Base-by-base conservation (phyloP, 164 flowering plant genomes). In the Nymphaea colorata region DNA sequence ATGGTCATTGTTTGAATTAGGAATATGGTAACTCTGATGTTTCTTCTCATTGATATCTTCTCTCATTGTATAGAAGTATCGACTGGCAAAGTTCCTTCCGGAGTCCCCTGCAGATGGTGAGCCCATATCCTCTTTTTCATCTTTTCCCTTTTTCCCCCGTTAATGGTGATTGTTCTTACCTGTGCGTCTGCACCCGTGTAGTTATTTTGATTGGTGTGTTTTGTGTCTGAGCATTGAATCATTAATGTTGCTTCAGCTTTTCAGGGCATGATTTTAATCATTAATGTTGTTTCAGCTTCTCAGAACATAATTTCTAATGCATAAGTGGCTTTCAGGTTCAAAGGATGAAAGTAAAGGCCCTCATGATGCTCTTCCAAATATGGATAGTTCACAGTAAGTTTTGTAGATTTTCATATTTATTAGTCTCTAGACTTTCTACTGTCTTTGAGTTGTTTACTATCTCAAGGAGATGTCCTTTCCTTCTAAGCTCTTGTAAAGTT, bases 71-170 rank as follows among this genome's bases (percentile, higher is more conserved):
- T 70, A 84, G 88, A 85, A 87, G 71, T 85, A 83, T 75, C 91
- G 89, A 70, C 84, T 87, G 42, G 87, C 91, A 14, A 85, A 87
- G 71, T 85, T 81, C 71, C 73, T 87, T 44, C 91, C 89, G 18
- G 86, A 85, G 64, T 83, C 89, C 43, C 84, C 87, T 6, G 80
- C 79, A 67, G 86, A 83, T 77, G 91, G 86, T 79, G 76, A 76
- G 60, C 36, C 14, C 57, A 65, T 44, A 59, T 43, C 4, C 10
- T 3, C 2, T 60, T 25, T 25, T 25, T 25, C 36, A 25, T 25
- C 36, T 25, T 25, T 25, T 25, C 36, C 36, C 1, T 25, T 25
- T 25, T 25, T 25, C 36, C 36, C 0, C 36, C 36, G 0, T 25
- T 25, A 25, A 25, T 25, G 36, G 36, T 25, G 36, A 25, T 25